These are phyloP conservation scores for Sanguinoderma infundibulare DNA, from an alignment of 1,284 basidiomycete species.

Conservation along the genomic window DNA sequence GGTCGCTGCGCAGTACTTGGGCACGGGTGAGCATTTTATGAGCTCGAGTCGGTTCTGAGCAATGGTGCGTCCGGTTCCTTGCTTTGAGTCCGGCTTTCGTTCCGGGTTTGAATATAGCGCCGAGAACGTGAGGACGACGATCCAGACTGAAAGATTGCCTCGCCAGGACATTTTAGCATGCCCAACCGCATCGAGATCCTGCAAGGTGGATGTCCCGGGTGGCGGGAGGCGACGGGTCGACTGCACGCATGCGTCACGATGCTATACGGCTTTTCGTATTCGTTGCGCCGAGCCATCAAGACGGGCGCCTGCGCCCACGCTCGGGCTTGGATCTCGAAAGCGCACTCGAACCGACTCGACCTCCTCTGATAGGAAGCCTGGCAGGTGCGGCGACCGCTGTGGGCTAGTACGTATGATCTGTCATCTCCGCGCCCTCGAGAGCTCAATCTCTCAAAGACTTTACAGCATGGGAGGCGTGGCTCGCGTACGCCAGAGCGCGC, in stretches of 20 bases:
- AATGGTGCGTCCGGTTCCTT: not conserved
- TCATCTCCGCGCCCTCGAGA: constrained; percentile 9
- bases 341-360: not conserved
- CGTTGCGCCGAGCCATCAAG: not conserved
- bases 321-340: not conserved
- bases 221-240: constrained; percentile 2
- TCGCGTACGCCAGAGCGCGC: constrained; percentile 1
- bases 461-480: constrained; percentile 9
- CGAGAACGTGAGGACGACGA: constrained; percentile 11
- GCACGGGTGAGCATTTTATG: not conserved
- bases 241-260: not conserved
- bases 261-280: constrained; percentile 7
- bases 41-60: not conserved
- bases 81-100: constrained; percentile 10
- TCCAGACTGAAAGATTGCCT: constrained; percentile 12
- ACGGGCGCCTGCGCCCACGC: not conserved
- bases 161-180: constrained; percentile 9
- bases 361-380: constrained; percentile 1
- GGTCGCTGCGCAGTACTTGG: not conserved
- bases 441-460: not conserved
- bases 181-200: constrained; percentile 9
- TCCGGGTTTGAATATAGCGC: constrained; percentile 13
- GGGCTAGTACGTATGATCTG: constrained; percentile 1
- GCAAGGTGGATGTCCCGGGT: not conserved
- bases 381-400: not conserved